Conservation (phyloP, 192 early-diverging fungal genomes). For the Coemansia sp. region DNA sequence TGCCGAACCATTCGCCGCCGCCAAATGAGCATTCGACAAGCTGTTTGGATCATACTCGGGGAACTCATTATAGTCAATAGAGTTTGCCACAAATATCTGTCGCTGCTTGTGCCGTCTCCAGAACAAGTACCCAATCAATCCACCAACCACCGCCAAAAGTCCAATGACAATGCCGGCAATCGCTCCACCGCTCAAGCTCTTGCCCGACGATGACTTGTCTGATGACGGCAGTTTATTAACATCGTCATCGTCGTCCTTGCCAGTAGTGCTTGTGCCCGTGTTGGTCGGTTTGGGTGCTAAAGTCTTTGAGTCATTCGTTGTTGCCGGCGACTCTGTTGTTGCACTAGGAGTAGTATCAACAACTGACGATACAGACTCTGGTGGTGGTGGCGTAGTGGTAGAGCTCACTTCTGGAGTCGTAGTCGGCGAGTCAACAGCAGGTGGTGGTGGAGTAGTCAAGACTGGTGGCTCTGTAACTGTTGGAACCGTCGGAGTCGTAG, state of each 20-base stretch:
- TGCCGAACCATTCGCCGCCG: constrained; percentile 40
- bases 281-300: background rate
- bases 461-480: background rate
- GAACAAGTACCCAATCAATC: constrained; percentile 25
- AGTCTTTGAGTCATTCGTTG: background rate
- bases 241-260: background rate
- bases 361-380: background rate
- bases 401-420: background rate
- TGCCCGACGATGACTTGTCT: background rate
- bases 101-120: constrained; percentile 40
- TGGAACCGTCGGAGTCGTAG: background rate
- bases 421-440: background rate
- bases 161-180: constrained; percentile 47
- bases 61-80: constrained; percentile 53
- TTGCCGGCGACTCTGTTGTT: background rate
- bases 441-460: too few relatives aligned
- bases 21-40: constrained; percentile 3
- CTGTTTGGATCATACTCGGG: constrained; percentile 44
- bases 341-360: background rate
- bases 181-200: constrained; percentile 40
- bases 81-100: constrained; percentile 26
- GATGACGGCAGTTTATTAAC: background rate
- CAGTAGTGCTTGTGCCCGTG: too few relatives aligned
- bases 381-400: too few relatives aligned
- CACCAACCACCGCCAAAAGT: constrained; percentile 14